Evolutionary conservation across 2,329 filamentous ascomycete species (phyloP), one percentile per base, ranked within the genome.

Genomic region (Pezicula radicicola): DNA sequence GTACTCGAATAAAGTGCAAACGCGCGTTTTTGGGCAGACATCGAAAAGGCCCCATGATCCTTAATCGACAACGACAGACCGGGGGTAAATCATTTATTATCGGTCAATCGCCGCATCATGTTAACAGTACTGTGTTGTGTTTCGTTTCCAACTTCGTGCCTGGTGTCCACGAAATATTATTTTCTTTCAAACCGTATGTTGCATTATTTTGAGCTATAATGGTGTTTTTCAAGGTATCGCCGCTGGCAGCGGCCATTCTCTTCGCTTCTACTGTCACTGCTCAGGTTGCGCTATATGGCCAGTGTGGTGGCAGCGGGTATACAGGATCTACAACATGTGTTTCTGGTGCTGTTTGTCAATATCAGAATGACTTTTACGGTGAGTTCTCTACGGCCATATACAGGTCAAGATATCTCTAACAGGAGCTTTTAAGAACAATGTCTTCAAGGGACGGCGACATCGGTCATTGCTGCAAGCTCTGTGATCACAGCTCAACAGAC

Each of bases 271-370:
- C 21, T 28, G 42, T 12, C n/a, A 8, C 19, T 28, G 42, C 21
- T 15, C 42, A 45, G 25, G 46, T 50, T 41, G 45, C 12, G 35
- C 50, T 28, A 18, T 62, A 54, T 40, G 39, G 45, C 16, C 57
- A 62, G 46, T 62, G 60, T 42, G 59, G 60, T 44, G 59, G 59
- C 48, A 46, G 47, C 40, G 45, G 44, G 1, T 59, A 52, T 43
- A 48, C 54, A 12, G 59, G 60, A 9, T 28, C 44, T 12, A 59
- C 52, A 10, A 33, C 12, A 12, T 62, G 57, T 30, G 54, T 35
- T 6, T 49, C 39, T 16, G 41, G 45, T 10, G 55, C 19, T 15
- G 43, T 37, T 37, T 60, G 60, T 50, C 53, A 47, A n/a, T 41
- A 30, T 18, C 53, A 52, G 47, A 61, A 61, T 44, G 37, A 41